Base-by-base conservation (phyloP, 345 rosid species). In the Linum tenue region DNA sequence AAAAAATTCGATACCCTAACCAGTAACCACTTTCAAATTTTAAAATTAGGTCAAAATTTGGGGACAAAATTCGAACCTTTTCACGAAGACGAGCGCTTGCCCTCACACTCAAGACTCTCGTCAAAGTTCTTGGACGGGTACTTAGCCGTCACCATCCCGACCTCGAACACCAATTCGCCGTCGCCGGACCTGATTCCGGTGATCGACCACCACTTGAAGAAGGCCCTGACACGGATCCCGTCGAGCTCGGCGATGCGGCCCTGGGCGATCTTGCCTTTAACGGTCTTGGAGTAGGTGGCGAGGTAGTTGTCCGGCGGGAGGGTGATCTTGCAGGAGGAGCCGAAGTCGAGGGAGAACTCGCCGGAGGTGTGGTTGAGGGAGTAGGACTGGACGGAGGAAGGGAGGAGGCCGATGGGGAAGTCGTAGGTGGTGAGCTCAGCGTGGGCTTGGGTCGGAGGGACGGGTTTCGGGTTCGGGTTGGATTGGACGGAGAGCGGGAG, bases 261-360 rank as follows among this genome's bases (percentile, higher is more conserved):
- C 48, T 67, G 67, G 15, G 73, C 78, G 66, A 92, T 89, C 78
- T 82, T 89, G 11, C 98, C 98, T 60, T 70, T 75, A 15, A 92
- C 71, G 68, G 59, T 73, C 38, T 77, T 80, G 10, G 95, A 89
- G 64, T 89, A 92, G n/a, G 91, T 72, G 12, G 97, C 98, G 69
- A 92, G 64, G 78, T 92, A 89, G 80, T 92, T 92, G 59, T 92
- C 98, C 0, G 97, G 97, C 1, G 97, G 97, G 1, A 92, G 92
- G 59, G 84, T 86, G 72, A 92, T 38, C 74, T 78, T 79, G 78
- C 98, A 92, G 31, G 84, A 43, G 55, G 81, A 86, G n/a, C 77
- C 75, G 51, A 92, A 78, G 69, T 81, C 83, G 1, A 92, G 81
- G 64, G 76, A 73, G 85, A 92, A 92, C 16, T 80, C 78, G 15